Base-by-base conservation (phyloP, 768 basidiomycete genomes). In the Boletus bicolor region DNA sequence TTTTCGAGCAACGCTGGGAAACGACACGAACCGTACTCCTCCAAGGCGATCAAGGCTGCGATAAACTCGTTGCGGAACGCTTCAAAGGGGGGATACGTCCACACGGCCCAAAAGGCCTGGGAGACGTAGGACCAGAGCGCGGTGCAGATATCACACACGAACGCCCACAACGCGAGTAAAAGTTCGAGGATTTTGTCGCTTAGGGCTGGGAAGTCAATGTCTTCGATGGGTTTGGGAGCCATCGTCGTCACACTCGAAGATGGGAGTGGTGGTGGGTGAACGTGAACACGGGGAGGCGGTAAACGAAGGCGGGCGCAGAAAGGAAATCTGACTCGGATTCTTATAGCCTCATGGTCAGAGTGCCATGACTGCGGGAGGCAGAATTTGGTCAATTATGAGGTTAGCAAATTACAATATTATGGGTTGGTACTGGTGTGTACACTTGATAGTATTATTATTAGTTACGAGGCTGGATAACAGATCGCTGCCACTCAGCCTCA, bases 51-150 rank as follows among this genome's bases (percentile, higher is more conserved):
- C 34, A 66, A 26, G 42, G 56, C 58, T 0, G 54, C 53, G 1
- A 26, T 34, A 5, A 66, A 42, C 15, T 52, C 64, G 49, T 56
- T 53, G 12, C 66, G 56, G 21, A 66, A 66, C 28, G 53, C 12
- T 28, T 68, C 64, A 30, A 67, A 64, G 4, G 66, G 66, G 0
- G 67, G 66, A 19, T 44, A 66, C 0, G 61, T 56, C 64, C 66
- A 68, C 0, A 41, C 53, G 11, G n/a, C 35, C 57, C 12, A 50
- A 24, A 44, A 68, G 1, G 35, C 55, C 3, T 56, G 28, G 42
- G 37, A 38, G 30, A 64, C 2, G 39, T 24, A 43, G 56, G 45
- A 50, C 56, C 56, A 63, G 42, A 66, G 8, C 1, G 24, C 11
- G 41, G 51, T 10, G 51, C 34, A 56, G 49, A 57, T 0, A 24